Percentiles rank a stretch among this genome's conserved stretches.
Evolutionary conservation across 495 filamentous ascomycete species (phyloP).

Genomic region (Durotheca rogersii): DNA sequence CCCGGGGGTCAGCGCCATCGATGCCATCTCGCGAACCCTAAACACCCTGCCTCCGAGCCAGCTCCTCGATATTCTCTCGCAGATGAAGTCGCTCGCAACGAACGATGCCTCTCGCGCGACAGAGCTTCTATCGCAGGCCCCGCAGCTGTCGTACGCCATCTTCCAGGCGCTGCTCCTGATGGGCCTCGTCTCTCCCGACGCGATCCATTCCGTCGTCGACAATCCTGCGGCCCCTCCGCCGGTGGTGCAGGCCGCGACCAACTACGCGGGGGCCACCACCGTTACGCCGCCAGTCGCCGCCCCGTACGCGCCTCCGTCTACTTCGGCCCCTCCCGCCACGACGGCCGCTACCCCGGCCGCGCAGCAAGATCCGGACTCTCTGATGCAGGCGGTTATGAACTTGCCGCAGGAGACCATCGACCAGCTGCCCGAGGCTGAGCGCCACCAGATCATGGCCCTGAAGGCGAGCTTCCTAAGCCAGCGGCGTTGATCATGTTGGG

Average conservation of each 20-base stretch:
- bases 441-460: slow-evolving; percentile 74
- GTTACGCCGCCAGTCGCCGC: slow-evolving; percentile 32
- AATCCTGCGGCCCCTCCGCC: slow-evolving; percentile 27
- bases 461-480: slow-evolving; percentile 37
- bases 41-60: slow-evolving; percentile 81
- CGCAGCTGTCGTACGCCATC: slow-evolving; percentile 91
- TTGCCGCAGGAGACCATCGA: slow-evolving; percentile 77
- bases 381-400: slow-evolving; percentile 72
- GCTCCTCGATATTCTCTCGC: slow-evolving; percentile 87
- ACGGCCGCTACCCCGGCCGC: slow-evolving; percentile 41
- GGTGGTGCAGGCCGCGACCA: slow-evolving; percentile 12
- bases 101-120: slow-evolving; percentile 80
- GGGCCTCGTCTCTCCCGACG: slow-evolving; percentile 75
- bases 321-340: slow-evolving; percentile 35
- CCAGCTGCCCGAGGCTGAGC: slow-evolving; percentile 67
- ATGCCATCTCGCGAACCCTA: slow-evolving; percentile 88
- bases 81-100: slow-evolving; percentile 87
- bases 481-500: slow-evolving; percentile 17
- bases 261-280: slow-evolving; percentile 25
- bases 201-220: slow-evolving; percentile 52
- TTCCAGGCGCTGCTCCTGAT: slow-evolving; percentile 94
- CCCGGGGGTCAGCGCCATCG: slow-evolving; percentile 76
- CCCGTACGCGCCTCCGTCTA: slow-evolving; percentile 20
- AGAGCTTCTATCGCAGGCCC: slow-evolving; percentile 83
- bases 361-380: slow-evolving; percentile 59